Percentiles rank a stretch among this genome's conserved stretches.
Evolutionary conservation across 345 rosid genomes (phyloP).

Genomic region (Heritiera littoralis): DNA sequence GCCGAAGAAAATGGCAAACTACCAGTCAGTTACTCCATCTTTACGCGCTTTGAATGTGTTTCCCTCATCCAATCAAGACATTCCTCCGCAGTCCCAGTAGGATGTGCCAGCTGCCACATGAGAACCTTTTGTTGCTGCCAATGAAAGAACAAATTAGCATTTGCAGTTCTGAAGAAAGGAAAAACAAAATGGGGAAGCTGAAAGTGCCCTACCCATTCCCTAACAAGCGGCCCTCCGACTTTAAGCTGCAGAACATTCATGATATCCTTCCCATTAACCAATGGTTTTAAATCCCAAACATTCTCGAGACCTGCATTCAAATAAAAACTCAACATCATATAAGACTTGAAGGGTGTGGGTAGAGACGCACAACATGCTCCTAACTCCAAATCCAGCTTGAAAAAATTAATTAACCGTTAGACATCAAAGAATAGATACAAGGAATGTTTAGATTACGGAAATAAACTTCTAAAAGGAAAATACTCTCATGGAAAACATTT

Average conservation of each 20-base stretch:
- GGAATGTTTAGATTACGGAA: background rate
- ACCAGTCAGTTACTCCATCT: constrained; percentile 35
- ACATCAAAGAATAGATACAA: background rate
- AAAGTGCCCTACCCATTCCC: constrained; percentile 70
- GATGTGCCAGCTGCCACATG: constrained; percentile 86
- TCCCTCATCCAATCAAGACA: constrained; percentile 91
- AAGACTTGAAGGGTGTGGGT: background rate
- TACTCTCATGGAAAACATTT: background rate
- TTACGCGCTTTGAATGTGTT: constrained; percentile 59
- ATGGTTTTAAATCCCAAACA: constrained; percentile 78
- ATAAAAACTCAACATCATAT: constrained; percentile 14
- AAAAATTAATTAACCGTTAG: background rate
- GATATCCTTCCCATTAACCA: constrained; percentile 81
- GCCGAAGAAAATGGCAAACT: background rate
- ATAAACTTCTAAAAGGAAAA: background rate
- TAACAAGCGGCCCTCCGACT: constrained; percentile 73
- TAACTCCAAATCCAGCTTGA: background rate
- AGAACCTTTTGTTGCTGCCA: constrained; percentile 77
- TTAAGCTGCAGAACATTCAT: constrained; percentile 75
- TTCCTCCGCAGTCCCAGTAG: constrained; percentile 66
- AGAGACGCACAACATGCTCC: background rate
- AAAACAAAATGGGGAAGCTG: background rate
- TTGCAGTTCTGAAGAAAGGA: background rate
- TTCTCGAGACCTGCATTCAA: constrained; percentile 66
- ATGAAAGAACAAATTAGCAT: constrained; percentile 22